A percentile compares a stretch with the other conserved stretches of the same genome.
These are phyloP conservation scores for Apiotrichum sp. DNA, from an alignment of 1,284 basidiomycete genomes.

Conservation along the genomic window DNA sequence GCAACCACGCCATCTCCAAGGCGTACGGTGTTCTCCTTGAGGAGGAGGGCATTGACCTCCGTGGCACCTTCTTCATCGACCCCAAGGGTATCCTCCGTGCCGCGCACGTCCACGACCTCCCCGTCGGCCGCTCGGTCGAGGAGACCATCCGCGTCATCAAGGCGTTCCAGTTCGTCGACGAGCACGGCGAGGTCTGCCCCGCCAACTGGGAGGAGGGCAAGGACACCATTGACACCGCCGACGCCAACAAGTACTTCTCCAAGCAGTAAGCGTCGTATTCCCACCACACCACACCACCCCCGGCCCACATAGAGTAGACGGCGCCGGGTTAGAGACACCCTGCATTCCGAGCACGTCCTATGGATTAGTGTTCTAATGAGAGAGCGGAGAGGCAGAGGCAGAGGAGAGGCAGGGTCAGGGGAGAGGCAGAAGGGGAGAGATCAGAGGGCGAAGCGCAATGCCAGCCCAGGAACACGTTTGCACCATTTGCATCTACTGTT, in stretches of 20 bases:
- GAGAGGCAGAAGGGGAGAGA: not conserved
- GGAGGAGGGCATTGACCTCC: slow-evolving; percentile 75
- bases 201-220: slow-evolving; percentile 62
- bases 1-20: slow-evolving; percentile 47
- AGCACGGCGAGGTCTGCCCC: slow-evolving; percentile 84
- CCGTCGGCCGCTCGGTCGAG: slow-evolving; percentile 83
- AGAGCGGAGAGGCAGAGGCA: not conserved
- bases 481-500: too few species aligned
- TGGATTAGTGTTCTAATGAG: slow-evolving; percentile 1
- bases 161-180: slow-evolving; percentile 73
- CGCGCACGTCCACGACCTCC: slow-evolving; percentile 67
- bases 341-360: not conserved
- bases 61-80: slow-evolving; percentile 83
- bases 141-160: slow-evolving; percentile 82
- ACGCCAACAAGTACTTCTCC: slow-evolving; percentile 68
- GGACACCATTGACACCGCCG: slow-evolving; percentile 43
- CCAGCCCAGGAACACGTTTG: too few species aligned
- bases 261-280: slow-evolving; percentile 39
- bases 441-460: not conserved
- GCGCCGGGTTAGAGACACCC: slow-evolving; percentile 18
- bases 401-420: not conserved
- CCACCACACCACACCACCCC: slow-evolving; percentile 48
- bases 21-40: slow-evolving; percentile 81
- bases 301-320: slow-evolving; percentile 50
- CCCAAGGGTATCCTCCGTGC: slow-evolving; percentile 69